Evolutionary conservation across 805 yeast species (phyloP), one percentile per base, ranked within the genome.

Genomic region (Metschnikowia anglica): DNA sequence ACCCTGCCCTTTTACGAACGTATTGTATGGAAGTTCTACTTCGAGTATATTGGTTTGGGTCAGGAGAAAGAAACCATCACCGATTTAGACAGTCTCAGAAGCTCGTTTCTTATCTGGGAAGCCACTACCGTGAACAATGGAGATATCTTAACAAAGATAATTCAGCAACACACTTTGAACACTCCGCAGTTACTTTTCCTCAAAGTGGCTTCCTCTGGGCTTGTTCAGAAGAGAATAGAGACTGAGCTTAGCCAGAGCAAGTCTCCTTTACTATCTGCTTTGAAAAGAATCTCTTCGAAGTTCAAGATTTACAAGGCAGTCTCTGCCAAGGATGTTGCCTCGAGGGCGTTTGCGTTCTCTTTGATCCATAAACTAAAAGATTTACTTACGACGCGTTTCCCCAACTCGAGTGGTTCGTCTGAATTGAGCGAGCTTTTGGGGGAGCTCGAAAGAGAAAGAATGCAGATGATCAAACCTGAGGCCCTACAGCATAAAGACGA

Each of bases 1-100:
- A 52, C 69, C 12, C 44, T 62, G 18, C 66, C 69, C 11, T 68
- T 66, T 38, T 68, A 68, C 52, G 74, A 70, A 48, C 46, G 74
- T 19, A 64, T 68, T 1, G 57, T 68, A 10, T 70, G 75, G 75
- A 65, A 65, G 44, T 70, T 65, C 47, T 58, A 64, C 44, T 66
- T 66, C 42, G 70, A 68, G 31, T 68, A 65, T 44, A 46, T 58
- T 33, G 49, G 44, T 24, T 48, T 49, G 17, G 48, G 39, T 27
- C 51, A 58, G 17, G 66, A 61, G 48, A 12, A 43, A 9, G 44
- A 59, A 44, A 61, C 52, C 29, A 59, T 70, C 5, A 37, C 43
- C 12, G 27, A 37, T 16, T 45, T 69, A 12, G 41, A 54, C 39
- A 47, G 49, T 10, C 26, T 61, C 27, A 52, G 54, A 34, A 54